Evolutionary conservation across 1,139 yeast genomes (phyloP), one percentile per base, ranked within the genome.

Genomic region (Kluyveromyces sp.): DNA sequence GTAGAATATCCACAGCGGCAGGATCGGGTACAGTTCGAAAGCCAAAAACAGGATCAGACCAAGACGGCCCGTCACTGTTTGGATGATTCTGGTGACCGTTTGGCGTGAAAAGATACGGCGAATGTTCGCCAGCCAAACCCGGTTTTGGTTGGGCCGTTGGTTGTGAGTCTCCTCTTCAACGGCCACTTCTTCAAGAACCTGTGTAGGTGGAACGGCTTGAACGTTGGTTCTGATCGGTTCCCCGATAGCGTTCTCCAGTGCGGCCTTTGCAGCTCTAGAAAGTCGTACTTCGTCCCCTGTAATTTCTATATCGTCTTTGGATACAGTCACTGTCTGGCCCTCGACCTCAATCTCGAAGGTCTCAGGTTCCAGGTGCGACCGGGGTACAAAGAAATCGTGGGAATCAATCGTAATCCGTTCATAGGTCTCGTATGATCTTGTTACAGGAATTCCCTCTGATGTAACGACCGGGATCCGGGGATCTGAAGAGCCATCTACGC

Each of bases 401-500:
- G 44, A 44, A 13, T 47, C 29, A 2, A 47, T 36, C 6, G 32
- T 16, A 9, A 47, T 42, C 20, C 40, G 41, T 29, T 47, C 50
- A 16, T 22, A 47, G 15, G 16, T 33, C 30, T 46, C 46, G 17
- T 39, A 46, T 8, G 50, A 46, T 9, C 50, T 36, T 25, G 36
- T 29, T 11, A 47, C 38, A n/a, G 19, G 40, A 8, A 31, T n/a
- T 8, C 50, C 50, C n/a, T 22, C 19, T 9, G 39, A 9, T 6
- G 31, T 22, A 20, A 26, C 18, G 12, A 35, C 19, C 6, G 30
- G 39, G 8, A 22, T 18, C 8, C 25, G 16, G 9, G 31, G 11
- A 4, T 25, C 31, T 13, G 39, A 11, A 4, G 15, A 7, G 6
- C 11, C 26, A 7, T 4, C 26, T 22, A 9, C 26, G 9, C 6